Conservation (phyloP, 805 yeast species). For the Vanderwaltozyma yarrowii region DNA sequence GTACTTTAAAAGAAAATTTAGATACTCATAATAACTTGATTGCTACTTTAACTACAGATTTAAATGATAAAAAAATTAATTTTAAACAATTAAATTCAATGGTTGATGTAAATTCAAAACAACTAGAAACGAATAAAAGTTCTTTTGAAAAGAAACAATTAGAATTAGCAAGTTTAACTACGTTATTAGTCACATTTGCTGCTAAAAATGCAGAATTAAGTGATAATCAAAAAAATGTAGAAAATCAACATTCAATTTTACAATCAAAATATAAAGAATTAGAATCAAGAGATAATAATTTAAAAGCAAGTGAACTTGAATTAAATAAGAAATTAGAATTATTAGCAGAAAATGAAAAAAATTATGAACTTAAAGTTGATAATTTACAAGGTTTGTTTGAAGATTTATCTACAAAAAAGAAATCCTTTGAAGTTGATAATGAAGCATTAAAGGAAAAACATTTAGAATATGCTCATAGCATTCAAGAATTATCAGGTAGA, state of each 20-base stretch:
- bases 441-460: constrained; percentile 32
- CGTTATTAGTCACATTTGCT: constrained; percentile 18
- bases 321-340: constrained; percentile 25
- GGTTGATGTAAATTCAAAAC: constrained; percentile 54
- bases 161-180: constrained; percentile 30
- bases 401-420: constrained; percentile 25
- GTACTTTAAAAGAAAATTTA: constrained; percentile 54
- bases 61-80: constrained; percentile 42
- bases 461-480: constrained; percentile 29
- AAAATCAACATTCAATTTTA: constrained; percentile 26
- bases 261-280: constrained; percentile 19
- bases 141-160: constrained; percentile 34
- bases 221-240: constrained; percentile 29
- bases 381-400: constrained; percentile 29
- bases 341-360: constrained; percentile 28
- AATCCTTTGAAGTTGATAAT: constrained; percentile 11
- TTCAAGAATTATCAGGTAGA: constrained; percentile 31
- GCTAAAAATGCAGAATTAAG: constrained; percentile 25
- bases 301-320: constrained; percentile 25
- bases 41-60: constrained; percentile 44
- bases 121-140: constrained; percentile 49
- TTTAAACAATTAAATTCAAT: constrained; percentile 51
- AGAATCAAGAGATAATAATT: constrained; percentile 30
- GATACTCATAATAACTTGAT: constrained; percentile 61
- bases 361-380: constrained; percentile 30